Percentiles rank a stretch among this genome's conserved stretches.
phyloP scores from a whole-genome alignment of 2,329 filamentous ascomycete species.

The Cladorrhinum sp. region DNA sequence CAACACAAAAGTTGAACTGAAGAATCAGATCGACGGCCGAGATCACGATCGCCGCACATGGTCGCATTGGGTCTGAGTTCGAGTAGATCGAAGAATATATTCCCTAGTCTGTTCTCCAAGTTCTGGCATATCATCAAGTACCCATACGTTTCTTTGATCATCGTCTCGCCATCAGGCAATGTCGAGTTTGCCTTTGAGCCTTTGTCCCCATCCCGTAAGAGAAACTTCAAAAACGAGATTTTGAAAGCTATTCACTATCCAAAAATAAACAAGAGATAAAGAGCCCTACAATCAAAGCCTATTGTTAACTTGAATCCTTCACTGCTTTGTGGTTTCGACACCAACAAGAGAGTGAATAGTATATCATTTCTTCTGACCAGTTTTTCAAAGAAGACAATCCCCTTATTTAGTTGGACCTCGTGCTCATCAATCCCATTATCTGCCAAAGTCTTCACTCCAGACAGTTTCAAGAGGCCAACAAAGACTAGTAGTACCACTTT shows the following conservation, averaged over 20 bases:
- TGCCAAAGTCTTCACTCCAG: neutral
- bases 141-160: neutral
- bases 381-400: neutral
- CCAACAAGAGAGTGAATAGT: neutral
- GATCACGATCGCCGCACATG: slow-evolving; percentile 1
- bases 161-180: neutral
- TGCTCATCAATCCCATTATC: neutral
- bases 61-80: neutral
- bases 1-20: neutral
- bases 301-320: neutral
- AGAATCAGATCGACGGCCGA: neutral
- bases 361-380: neutral
- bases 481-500: neutral
- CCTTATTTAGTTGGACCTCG: neutral
- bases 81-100: no score
- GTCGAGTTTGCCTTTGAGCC: neutral
- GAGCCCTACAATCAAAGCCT: neutral
- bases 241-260: neutral
- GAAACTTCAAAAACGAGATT: neutral
- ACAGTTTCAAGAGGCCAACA: neutral
- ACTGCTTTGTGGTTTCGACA: neutral
- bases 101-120: neutral
- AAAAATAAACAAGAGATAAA: neutral
- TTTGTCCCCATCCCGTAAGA: neutral
- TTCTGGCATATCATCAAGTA: neutral